Evolutionary conservation across 2,329 filamentous ascomycete species (phyloP), one percentile per base, ranked within the genome.

Genomic region (Sporothrix brasiliensis): DNA sequence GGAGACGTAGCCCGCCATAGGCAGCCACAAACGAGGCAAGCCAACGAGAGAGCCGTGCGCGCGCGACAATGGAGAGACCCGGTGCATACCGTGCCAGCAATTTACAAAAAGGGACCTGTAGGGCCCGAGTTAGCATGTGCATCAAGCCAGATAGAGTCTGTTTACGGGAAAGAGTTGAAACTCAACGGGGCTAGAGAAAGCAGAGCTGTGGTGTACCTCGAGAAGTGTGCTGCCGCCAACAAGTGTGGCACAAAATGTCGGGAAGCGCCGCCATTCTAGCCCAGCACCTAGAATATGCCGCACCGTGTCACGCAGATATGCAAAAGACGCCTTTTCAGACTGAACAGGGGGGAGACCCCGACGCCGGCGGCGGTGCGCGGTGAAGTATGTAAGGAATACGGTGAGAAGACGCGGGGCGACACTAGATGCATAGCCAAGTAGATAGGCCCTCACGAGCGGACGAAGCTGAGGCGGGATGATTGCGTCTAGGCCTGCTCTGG

Each of bases 191-290:
- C 11, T 44, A 16, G 41, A 44, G 19, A n/a, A 39, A 16, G 39
- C 16, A 27, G 3, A 13, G 3, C 30, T 49, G 53, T 34, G 52
- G 75, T 82, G 75, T 79, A 86, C 87, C 81, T 88, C 83, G n/a
- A 89, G 76, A n/a, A 89, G 76, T 30, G 87, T 88, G 73, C 84
- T 85, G 52, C 87, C 87, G 47, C 88, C 88, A 52, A 87, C 84
- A 11, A 90, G 78, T 7, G 83, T 80, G 9, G 87, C 88, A 76
- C 88, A 90, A 76, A 90, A 90, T 4, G 87, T 82, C 56, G 88
- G 87, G 75, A 90, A 90, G 10, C 87, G 82, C 72, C 84, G 83
- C 69, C 80, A 79, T 58, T 87, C 85, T 19, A 89, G 78, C 2
- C 86, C 87, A 9, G 82, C 81, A 53, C 78, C 79, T 47, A 89